Conservation (phyloP, 2,329 filamentous ascomycete species). For the Ascochyta fabae region DNA sequence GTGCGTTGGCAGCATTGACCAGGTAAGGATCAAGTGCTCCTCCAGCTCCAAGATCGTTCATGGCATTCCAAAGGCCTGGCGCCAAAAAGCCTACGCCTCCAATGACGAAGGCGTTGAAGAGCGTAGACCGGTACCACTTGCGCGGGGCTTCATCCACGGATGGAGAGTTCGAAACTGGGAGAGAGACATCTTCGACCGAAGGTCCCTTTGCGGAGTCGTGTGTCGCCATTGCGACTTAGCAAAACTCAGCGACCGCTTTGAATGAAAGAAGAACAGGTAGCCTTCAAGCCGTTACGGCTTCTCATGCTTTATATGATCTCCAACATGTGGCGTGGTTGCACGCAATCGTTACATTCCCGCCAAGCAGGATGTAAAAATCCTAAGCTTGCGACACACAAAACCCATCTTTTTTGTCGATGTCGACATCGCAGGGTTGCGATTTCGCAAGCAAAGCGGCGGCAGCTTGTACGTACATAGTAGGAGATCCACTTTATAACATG, state of each 20-base stretch:
- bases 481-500: slow-evolving; percentile 1
- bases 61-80: slow-evolving; percentile 62
- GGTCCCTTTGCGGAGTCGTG: slow-evolving; percentile 15
- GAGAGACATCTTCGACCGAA: slow-evolving; percentile 19
- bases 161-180: slow-evolving; percentile 12
- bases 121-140: slow-evolving; percentile 59
- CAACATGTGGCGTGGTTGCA: neutral
- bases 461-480: slow-evolving; percentile 12
- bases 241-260: neutral
- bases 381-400: slow-evolving; percentile 8
- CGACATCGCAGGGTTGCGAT: slow-evolving; percentile 22
- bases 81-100: slow-evolving; percentile 61
- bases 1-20: slow-evolving; percentile 60
- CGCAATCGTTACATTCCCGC: slow-evolving; percentile 14
- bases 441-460: slow-evolving; percentile 14
- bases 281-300: neutral
- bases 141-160: slow-evolving; percentile 11
- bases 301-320: neutral
- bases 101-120: slow-evolving; percentile 63
- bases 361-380: slow-evolving; percentile 3
- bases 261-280: neutral
- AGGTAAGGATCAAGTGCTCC: slow-evolving; percentile 60
- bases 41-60: slow-evolving; percentile 61
- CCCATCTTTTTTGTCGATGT: slow-evolving; percentile 15
- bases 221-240: slow-evolving; percentile 12